A percentile compares a stretch with the other conserved stretches of the same genome.
These are phyloP conservation scores for Phoenix dactylifera DNA, from an alignment of 176 grass and related monocot genomes.

Conservation along the genomic window DNA sequence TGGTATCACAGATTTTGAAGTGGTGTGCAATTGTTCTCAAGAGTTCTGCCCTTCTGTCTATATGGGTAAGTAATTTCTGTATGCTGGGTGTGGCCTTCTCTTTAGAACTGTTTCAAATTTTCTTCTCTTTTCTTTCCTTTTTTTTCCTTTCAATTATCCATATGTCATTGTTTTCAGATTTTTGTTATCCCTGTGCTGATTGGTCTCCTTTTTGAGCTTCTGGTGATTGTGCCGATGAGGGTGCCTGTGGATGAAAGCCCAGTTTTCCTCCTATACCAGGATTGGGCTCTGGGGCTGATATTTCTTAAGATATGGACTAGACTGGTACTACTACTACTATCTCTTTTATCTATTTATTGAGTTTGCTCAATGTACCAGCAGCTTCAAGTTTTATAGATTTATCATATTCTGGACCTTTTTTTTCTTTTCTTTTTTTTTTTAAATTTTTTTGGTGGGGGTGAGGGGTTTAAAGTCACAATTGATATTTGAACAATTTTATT, in stretches of 20 bases:
- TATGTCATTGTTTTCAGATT: conserved; percentile 40
- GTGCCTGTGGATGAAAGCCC: conserved; percentile 96
- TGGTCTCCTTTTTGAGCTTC: conserved; percentile 84
- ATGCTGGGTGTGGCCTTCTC: not conserved
- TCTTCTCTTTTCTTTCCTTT: conserved; percentile 23
- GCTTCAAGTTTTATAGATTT: too few relatives aligned
- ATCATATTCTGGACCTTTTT: too few relatives aligned
- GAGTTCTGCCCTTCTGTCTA: conserved; percentile 28
- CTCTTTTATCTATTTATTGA: too few relatives aligned
- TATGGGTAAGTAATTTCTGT: conserved; percentile 32
- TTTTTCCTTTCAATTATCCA: not conserved
- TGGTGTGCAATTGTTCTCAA: conserved; percentile 32
- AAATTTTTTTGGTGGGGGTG: too few relatives aligned
- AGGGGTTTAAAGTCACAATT: too few relatives aligned
- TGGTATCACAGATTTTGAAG: conserved; percentile 25
- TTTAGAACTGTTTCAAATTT: conserved; percentile 27
- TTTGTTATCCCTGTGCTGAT: conserved; percentile 92
- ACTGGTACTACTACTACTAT: conserved; percentile 18
- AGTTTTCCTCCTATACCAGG: conserved; percentile 93
- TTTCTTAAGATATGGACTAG: conserved; percentile 38
- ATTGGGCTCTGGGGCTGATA: conserved; percentile 81
- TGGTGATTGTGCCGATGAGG: conserved; percentile 93
- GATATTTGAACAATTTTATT: too few relatives aligned
- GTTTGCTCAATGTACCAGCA: too few relatives aligned
- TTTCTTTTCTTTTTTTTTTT: too few relatives aligned